Conservation (phyloP, 2,329 filamentous ascomycete genomes). For the Basipetospora sp. region DNA sequence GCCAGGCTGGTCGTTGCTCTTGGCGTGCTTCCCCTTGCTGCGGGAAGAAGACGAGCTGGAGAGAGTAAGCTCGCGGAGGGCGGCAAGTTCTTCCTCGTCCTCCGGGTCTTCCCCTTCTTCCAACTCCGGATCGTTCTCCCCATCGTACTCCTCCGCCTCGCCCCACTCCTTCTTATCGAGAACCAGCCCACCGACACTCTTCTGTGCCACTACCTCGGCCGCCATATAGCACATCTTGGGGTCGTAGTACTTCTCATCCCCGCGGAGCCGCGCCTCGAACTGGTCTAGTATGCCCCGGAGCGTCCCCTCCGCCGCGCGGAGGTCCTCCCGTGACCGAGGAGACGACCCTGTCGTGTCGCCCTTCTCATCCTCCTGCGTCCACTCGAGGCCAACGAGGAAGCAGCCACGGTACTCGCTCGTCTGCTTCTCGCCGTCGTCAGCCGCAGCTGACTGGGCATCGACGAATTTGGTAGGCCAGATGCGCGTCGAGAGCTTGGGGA, state of each 20-base stretch:
- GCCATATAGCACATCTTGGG: conserved; percentile 33
- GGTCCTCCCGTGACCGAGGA: no score
- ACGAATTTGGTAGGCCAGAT: conserved; percentile 51
- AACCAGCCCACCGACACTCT: conserved; percentile 26
- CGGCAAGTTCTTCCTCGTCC: conserved; percentile 11
- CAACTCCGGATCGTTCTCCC: conserved; percentile 27
- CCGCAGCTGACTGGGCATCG: conserved; percentile 11
- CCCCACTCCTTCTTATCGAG: conserved; percentile 37
- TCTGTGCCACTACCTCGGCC: conserved; percentile 20
- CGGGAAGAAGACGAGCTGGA: not conserved
- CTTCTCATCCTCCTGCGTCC: conserved; percentile 12
- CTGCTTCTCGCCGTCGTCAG: conserved; percentile 12
- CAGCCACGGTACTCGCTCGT: conserved; percentile 39
- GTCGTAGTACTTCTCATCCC: conserved; percentile 34
- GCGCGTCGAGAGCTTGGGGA: conserved; percentile 36
- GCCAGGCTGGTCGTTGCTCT: conserved; percentile 7
- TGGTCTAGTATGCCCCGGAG: conserved; percentile 29
- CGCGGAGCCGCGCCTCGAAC: conserved; percentile 33
- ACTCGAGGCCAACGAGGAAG: conserved; percentile 45
- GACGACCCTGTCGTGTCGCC: conserved; percentile 10
- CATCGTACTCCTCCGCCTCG: conserved; percentile 28
- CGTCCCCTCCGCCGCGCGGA: conserved; percentile 24
- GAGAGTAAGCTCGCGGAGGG: no score
- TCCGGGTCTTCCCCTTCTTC: conserved; percentile 19
- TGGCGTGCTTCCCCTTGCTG: conserved; percentile 2